These are phyloP conservation scores for Thalassia testudinum DNA, from an alignment of 116 monocot species.

Conservation along the genomic window DNA sequence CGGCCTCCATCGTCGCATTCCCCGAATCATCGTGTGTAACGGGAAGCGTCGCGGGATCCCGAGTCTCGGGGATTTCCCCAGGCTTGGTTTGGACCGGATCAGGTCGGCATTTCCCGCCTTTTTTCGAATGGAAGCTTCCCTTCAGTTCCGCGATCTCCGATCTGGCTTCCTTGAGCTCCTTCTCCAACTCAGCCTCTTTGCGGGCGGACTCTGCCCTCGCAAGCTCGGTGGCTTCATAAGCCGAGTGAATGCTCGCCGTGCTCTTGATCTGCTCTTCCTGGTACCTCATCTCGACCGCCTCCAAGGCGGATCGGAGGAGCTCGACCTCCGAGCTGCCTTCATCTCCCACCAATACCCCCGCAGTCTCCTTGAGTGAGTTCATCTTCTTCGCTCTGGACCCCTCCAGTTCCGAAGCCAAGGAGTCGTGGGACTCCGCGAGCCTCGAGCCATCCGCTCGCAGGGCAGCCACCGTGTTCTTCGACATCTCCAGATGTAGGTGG, in stretches of 20 bases:
- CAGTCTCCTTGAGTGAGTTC: slow-evolving; percentile 13
- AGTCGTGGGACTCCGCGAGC: slow-evolving; percentile 21
- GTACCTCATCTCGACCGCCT: slow-evolving; percentile 26
- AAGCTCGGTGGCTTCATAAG: slow-evolving; percentile 22
- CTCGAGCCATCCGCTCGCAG: slow-evolving; percentile 23
- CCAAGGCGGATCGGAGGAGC: slow-evolving; percentile 31
- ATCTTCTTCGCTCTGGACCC: slow-evolving; percentile 23
- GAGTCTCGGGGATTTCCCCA: too few species aligned
- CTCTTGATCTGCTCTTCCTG: slow-evolving; percentile 29
- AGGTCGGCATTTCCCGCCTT: too few species aligned
- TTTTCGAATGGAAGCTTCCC: too few species aligned
- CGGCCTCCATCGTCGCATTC: too few species aligned
- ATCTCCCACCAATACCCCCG: not conserved
- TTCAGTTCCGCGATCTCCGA: not conserved
- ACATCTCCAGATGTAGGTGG: slow-evolving; percentile 38
- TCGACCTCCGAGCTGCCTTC: slow-evolving; percentile 12
- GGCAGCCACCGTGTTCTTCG: slow-evolving; percentile 27
- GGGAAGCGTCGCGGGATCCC: too few species aligned
- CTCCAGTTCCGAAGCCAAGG: slow-evolving; percentile 27
- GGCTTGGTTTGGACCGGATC: too few species aligned
- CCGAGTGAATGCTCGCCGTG: slow-evolving; percentile 21
- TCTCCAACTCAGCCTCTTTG: slow-evolving; percentile 20
- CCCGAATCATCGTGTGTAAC: too few species aligned
- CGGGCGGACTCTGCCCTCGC: slow-evolving; percentile 19
- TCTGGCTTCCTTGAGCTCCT: not conserved